Conservation (phyloP, 768 basidiomycete genomes). For the Phlebiopsis flavidoalba region DNA sequence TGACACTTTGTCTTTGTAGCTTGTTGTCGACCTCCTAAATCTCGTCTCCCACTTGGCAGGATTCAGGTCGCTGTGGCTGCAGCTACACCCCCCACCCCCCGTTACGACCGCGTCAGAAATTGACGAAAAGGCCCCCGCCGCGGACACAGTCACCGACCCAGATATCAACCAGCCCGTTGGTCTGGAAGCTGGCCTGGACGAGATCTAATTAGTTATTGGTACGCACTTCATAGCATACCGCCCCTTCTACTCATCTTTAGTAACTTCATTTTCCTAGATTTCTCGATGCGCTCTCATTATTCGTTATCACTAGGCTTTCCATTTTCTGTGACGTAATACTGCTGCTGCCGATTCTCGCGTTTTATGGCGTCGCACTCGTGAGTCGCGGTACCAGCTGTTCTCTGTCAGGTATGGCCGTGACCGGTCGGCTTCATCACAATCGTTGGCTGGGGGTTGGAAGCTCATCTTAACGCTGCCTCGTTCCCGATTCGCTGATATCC, state of each 20-base stretch:
- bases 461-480: not conserved
- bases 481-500: not conserved
- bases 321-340: too few species aligned
- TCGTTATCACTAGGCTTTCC: too few species aligned
- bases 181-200: slow-evolving; percentile 11
- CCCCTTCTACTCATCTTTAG: too few species aligned
- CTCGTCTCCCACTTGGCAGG: slow-evolving; percentile 50
- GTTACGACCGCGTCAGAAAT: not conserved
- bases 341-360: too few species aligned
- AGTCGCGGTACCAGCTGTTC: not conserved
- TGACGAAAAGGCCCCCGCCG: not conserved
- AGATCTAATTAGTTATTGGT: not conserved
- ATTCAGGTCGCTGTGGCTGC: slow-evolving; percentile 72
- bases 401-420: too few species aligned
- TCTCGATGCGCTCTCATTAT: too few species aligned
- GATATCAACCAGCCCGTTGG: slow-evolving; percentile 8
- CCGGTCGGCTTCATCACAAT: not conserved
- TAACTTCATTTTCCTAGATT: too few species aligned
- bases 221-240: too few species aligned
- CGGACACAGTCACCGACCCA: slow-evolving; percentile 1
- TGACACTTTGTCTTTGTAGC: slow-evolving; percentile 21
- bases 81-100: slow-evolving; percentile 41
- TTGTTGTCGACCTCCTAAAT: slow-evolving; percentile 36
- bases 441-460: not conserved
- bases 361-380: not conserved